These are phyloP conservation scores for Fusarium sp. DNA, from an alignment of 2,329 filamentous ascomycete genomes.

Conservation along the genomic window DNA sequence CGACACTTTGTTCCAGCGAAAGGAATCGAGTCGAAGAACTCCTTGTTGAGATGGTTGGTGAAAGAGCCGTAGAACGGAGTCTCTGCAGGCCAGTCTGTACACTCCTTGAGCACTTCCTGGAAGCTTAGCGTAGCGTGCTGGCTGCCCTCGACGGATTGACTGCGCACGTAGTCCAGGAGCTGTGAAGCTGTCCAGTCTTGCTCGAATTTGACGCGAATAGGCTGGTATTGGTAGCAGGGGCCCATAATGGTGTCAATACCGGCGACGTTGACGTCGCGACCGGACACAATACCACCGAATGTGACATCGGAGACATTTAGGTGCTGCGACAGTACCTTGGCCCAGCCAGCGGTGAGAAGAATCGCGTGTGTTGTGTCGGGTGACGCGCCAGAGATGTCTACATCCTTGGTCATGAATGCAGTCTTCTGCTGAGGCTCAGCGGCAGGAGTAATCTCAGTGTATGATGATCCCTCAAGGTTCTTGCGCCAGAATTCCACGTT, in stretches of 20 bases:
- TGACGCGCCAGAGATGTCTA: constrained; percentile 36
- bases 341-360: constrained; percentile 43
- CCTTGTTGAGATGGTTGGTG: constrained; percentile 43
- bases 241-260: constrained; percentile 42
- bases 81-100: constrained; percentile 30
- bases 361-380: constrained; percentile 41
- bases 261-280: constrained; percentile 34
- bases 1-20: constrained; percentile 41
- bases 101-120: constrained; percentile 29
- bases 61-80: constrained; percentile 40
- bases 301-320: constrained; percentile 36
- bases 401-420: constrained; percentile 40
- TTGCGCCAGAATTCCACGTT: constrained; percentile 36
- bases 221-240: constrained; percentile 45
- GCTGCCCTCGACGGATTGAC: constrained; percentile 37
- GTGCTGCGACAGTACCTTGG: constrained; percentile 36
- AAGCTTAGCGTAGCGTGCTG: constrained; percentile 40
- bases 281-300: constrained; percentile 43
- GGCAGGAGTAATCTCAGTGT: constrained; percentile 29
- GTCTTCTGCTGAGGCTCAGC: constrained; percentile 30
- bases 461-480: constrained; percentile 27
- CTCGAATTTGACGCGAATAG: constrained; percentile 40
- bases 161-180: constrained; percentile 36
- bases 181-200: constrained; percentile 33
- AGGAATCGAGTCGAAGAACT: constrained; percentile 43